Evolutionary conservation across 352 stramenopile species (phyloP), one percentile per base, ranked within the genome.

Genomic region (Globisporangium emineosum): DNA sequence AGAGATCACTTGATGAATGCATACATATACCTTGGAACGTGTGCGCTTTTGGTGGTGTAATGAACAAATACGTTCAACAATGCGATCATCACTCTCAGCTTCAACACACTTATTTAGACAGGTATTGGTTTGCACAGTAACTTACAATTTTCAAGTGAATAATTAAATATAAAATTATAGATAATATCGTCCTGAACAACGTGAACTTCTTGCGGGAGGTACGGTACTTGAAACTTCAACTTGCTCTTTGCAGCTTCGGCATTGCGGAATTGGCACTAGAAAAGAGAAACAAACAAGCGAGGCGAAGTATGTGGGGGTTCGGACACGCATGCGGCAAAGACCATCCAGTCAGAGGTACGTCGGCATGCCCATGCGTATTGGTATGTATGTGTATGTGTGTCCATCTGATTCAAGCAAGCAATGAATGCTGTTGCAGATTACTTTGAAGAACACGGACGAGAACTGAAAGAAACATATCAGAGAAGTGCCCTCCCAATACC

Each of bases 191-290:
- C 2, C 2, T 42, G 35, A 19, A 42, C 35, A 42, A 6, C 1
- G 13, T 42, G 2, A 19, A 42, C 35, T 23, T 61, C 25, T 61
- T 55, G 42, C 3, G 57, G 55, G n/a, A 47, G 5, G 3, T 55
- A 62, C 42, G 57, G 57, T 62, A 62, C 27, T 62, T 62, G 32
- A n/a, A 47, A 66, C 60, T 66, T 66, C 60, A 66, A 66, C 60
- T 60, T 66, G 27, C 33, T 21, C 30, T 30, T 32, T 45, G 47
- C n/a, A 15, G 17, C 17, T 50, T 8, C 37, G 6, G 12, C 30
- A 61, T n/a, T 65, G 59, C 49, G 23, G 29, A 65, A 57, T 65
- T 33, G 3, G 12, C 33, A 56, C 29, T 27, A 45, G 17, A 19
- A 49, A 1, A 45, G 15, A 30, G 2, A 51, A 50, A 23, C n/a